Evolutionary conservation across 768 basidiomycete species (phyloP), one percentile per base, ranked within the genome.

Genomic region (Lentinula sp.): DNA sequence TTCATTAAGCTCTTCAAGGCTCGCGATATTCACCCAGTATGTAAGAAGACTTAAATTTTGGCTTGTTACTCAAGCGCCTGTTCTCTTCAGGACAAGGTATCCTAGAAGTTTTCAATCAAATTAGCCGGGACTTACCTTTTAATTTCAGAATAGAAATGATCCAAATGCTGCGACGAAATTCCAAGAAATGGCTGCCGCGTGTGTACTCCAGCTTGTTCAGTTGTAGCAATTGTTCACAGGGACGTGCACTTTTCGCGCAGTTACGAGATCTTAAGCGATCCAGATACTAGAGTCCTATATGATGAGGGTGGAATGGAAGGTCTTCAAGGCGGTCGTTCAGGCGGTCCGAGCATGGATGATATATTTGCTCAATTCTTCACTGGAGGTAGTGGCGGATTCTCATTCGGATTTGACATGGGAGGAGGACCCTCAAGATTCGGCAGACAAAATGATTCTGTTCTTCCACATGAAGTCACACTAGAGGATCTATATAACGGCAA

Each of bases 401-500:
- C 79, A 59, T 93, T 93, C 67, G 81, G 84, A 58, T 89, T 89
- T 67, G 84, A 81, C 49, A 80, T 85, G 55, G 81, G 80, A 35
- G 81, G 80, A 35, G 71, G 71, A 13, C 70, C 69, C 34, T 74
- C 77, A 62, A 75, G 79, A 64, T 75, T 82, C 64, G 76, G 76
- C 13, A 86, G 84, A 66, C 88, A 88, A 15, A 80, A 89, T 65
- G 87, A 95, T 70, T 83, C 87, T 21, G 77, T 87, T 50, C 85
- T 93, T 64, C 84, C 86, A 3, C 89, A 95, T 70, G 81, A 91
- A 43, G 91, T 96, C 57, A 88, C 91, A 4, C 79, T 98, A 34
- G 95, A 97, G 73, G 95, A 98, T 70, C 76, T 95, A 21, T 98
- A 93, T 74, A 91, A 89, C 60, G 96, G 95, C 34, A 95, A 95